Percentiles rank a stretch among this genome's conserved stretches.
phyloP scores from a whole-genome alignment of 768 basidiomycete genomes.

The Terana coerulea region DNA sequence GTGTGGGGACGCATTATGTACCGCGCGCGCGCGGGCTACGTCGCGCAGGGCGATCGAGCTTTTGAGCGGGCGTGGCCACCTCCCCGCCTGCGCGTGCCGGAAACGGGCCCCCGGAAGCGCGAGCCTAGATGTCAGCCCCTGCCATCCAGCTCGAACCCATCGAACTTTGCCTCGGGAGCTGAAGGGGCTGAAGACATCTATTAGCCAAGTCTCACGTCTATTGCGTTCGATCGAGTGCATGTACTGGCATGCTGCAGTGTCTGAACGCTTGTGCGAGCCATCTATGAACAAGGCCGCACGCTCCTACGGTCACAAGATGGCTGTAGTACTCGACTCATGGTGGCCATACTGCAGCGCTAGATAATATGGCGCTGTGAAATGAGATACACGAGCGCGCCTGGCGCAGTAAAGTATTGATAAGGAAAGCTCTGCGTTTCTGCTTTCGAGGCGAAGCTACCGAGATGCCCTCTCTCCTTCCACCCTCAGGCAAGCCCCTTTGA shows the following conservation, averaged over 20 bases:
- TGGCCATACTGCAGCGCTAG: neutral
- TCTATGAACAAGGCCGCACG: neutral
- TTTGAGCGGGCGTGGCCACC: slow-evolving; percentile 11
- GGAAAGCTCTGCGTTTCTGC: slow-evolving; percentile 1
- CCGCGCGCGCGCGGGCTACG: neutral
- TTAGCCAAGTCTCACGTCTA: too few relatives aligned
- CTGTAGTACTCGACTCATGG: neutral
- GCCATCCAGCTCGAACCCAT: neutral
- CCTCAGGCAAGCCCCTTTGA: neutral
- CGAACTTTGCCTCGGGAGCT: neutral
- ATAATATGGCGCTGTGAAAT: neutral
- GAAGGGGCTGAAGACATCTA: neutral
- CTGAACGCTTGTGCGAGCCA: too few relatives aligned
- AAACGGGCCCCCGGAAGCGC: slow-evolving; percentile 14
- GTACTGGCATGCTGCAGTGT: too few relatives aligned
- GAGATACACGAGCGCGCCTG: neutral
- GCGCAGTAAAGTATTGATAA: neutral
- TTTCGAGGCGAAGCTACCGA: neutral
- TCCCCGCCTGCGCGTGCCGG: slow-evolving; percentile 26
- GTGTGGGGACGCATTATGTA: slow-evolving; percentile 13
- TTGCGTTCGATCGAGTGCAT: too few relatives aligned
- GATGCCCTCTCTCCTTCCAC: neutral
- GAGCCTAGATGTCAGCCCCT: neutral
- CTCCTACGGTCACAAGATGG: neutral
- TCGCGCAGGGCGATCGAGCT: neutral